These are phyloP conservation scores for Shiraia sp. DNA, from an alignment of 2,329 filamentous ascomycete genomes.

Conservation along the genomic window DNA sequence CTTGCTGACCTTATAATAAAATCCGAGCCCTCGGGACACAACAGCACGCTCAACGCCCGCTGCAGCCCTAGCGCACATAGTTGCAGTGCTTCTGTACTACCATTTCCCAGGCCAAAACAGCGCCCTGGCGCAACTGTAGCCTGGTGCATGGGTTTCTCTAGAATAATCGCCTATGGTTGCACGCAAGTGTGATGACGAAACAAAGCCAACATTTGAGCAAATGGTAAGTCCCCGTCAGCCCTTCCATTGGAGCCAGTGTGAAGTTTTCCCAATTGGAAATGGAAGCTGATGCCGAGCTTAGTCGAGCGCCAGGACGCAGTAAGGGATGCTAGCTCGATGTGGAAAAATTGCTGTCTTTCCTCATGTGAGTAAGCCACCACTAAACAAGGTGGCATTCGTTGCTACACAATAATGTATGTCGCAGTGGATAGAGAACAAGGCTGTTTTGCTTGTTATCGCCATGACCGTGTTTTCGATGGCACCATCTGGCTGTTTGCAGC, in stretches of 20 bases:
- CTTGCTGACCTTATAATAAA: conserved; percentile 3
- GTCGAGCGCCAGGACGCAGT: neutral
- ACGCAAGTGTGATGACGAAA: too few species aligned
- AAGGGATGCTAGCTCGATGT: neutral
- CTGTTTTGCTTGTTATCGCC: neutral
- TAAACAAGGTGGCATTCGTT: conserved; percentile 1
- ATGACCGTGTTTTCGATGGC: neutral
- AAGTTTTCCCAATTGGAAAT: too few species aligned
- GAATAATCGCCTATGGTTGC: too few species aligned
- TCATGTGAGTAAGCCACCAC: conserved; percentile 3
- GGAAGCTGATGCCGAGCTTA: too few species aligned
- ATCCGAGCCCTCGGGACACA: conserved; percentile 2
- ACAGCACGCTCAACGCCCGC: conserved; percentile 1
- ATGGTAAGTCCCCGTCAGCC: too few species aligned
- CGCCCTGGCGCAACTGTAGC: too few species aligned
- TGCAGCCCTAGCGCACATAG: neutral
- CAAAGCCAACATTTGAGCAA: too few species aligned
- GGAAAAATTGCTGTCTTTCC: too few species aligned
- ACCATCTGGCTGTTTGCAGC: neutral
- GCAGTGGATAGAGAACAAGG: neutral
- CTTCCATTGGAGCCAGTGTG: too few species aligned
- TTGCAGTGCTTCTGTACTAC: neutral
- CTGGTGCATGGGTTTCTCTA: too few species aligned
- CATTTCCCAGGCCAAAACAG: neutral
- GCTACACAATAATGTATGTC: neutral